A percentile compares a stretch with the other conserved stretches of the same genome.
Conservation (phyloP, 345 rosid genomes). For the Populus alba region DNA sequence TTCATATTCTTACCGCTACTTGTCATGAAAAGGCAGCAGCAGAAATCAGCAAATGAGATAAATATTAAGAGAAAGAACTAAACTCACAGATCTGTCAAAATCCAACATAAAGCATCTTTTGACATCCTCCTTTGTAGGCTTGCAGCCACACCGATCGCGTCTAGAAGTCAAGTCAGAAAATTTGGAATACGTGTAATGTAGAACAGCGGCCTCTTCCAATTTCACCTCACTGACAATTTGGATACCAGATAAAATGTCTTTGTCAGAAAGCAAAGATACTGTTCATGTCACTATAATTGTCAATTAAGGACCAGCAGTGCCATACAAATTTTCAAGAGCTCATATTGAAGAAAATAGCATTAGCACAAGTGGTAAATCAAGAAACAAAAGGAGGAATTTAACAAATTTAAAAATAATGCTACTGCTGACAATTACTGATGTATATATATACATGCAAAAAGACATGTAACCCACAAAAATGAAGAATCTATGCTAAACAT, state of each 20-base stretch:
- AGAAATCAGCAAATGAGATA: neutral
- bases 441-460: neutral
- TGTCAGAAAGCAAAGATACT: neutral
- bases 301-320: neutral
- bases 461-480: neutral
- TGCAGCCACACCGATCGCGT: slow-evolving; percentile 98
- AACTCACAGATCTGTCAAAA: slow-evolving; percentile 94
- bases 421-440: neutral
- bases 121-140: slow-evolving; percentile 91
- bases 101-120: slow-evolving; percentile 97
- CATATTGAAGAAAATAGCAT: neutral
- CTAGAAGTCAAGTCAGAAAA: slow-evolving; percentile 95
- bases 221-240: slow-evolving; percentile 54
- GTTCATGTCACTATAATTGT: neutral
- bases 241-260: neutral
- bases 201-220: slow-evolving; percentile 79
- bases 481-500: neutral
- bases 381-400: neutral
- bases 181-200: slow-evolving; percentile 82
- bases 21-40: neutral
- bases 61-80: neutral
- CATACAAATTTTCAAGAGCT: neutral
- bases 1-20: neutral
- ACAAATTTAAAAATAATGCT: neutral
- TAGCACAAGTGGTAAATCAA: neutral